phyloP scores from a whole-genome alignment of 257 asterid species.

The Solanum virginianum region DNA sequence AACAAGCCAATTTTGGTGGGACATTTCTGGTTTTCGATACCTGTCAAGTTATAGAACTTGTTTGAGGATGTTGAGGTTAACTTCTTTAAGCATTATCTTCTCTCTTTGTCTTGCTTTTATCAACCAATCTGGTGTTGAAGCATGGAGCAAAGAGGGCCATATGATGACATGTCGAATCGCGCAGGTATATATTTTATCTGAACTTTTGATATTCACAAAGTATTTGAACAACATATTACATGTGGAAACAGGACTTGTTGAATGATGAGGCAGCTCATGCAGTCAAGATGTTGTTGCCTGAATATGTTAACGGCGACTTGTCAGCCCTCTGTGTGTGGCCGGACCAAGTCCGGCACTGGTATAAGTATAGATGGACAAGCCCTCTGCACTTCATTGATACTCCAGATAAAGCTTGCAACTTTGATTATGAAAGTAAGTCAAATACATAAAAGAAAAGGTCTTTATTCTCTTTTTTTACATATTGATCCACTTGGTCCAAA shows the following conservation, averaged over 20 bases:
- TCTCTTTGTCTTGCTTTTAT: slow-evolving; percentile 21
- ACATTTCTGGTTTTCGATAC: neutral
- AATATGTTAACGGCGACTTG: slow-evolving; percentile 53
- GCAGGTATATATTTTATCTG: slow-evolving; percentile 33
- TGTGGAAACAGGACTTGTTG: slow-evolving; percentile 37
- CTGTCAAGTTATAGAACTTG: neutral
- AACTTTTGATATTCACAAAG: neutral
- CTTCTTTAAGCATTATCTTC: slow-evolving; percentile 9
- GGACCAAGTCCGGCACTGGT: slow-evolving; percentile 91
- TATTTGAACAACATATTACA: neutral
- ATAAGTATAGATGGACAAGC: slow-evolving; percentile 75
- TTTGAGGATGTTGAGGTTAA: neutral
- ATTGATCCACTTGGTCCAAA: neutral
- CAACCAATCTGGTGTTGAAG: slow-evolving; percentile 29
- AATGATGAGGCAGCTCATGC: slow-evolving; percentile 56
- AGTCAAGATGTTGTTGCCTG: slow-evolving; percentile 64
- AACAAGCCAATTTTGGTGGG: slow-evolving; percentile 3
- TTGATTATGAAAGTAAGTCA: slow-evolving; percentile 50
- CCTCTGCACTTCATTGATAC: slow-evolving; percentile 94
- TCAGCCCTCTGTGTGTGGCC: slow-evolving; percentile 89
- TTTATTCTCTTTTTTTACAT: neutral
- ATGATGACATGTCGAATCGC: slow-evolving; percentile 81
- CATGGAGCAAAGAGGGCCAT: slow-evolving; percentile 96
- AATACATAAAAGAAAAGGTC: neutral
- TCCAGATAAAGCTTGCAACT: slow-evolving; percentile 75